These are phyloP conservation scores for Picochlorum sp. DNA, from an alignment of 139 green algal genomes.

Conservation along the genomic window DNA sequence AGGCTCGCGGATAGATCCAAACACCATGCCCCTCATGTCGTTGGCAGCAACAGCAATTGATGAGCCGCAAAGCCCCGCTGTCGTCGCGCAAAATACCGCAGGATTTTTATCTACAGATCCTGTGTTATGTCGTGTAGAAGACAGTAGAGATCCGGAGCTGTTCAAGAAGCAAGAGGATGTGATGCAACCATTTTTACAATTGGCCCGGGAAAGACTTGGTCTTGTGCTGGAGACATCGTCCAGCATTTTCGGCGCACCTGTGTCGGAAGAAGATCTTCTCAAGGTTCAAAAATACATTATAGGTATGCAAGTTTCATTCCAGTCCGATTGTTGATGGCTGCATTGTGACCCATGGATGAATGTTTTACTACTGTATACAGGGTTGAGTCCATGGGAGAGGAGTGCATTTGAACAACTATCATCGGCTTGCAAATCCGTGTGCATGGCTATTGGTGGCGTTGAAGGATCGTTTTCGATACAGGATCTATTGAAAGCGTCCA, in stretches of 20 bases:
- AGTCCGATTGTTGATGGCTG: too few species aligned
- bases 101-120: constrained; percentile 80
- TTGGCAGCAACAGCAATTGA: constrained; percentile 86
- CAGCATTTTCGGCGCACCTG: constrained; percentile 53
- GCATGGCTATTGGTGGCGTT: constrained; percentile 65
- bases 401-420: constrained; percentile 63
- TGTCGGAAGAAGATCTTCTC: constrained; percentile 30
- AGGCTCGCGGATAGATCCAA: constrained; percentile 52
- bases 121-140: constrained; percentile 53
- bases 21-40: constrained; percentile 92
- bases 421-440: constrained; percentile 66
- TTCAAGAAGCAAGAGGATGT: constrained; percentile 20
- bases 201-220: constrained; percentile 40
- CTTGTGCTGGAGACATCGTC: constrained; percentile 36
- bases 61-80: constrained; percentile 53
- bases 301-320: constrained; percentile 22
- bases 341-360: background rate
- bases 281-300: constrained; percentile 32
- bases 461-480: constrained; percentile 44
- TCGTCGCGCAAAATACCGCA: constrained; percentile 68
- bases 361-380: background rate
- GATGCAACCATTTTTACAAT: constrained; percentile 60
- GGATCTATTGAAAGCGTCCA: constrained; percentile 45
- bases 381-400: constrained; percentile 66
- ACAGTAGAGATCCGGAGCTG: constrained; percentile 13